Evolutionary conservation across 2,329 filamentous ascomycete genomes (phyloP), one percentile per base, ranked within the genome.

Genomic region (Penicillium polonicum): DNA sequence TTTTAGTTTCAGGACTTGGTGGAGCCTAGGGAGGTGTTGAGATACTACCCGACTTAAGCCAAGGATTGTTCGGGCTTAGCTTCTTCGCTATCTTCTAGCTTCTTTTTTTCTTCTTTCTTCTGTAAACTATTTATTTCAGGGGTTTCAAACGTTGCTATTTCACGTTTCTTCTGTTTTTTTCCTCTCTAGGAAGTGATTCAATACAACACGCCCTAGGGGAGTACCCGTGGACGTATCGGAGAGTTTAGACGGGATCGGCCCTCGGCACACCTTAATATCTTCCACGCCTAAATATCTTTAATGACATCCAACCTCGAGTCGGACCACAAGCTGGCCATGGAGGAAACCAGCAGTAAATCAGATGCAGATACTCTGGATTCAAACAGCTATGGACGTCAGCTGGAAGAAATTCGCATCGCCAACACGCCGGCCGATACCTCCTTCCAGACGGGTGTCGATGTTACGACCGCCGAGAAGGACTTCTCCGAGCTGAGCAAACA

Each of bases 381-480:
- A 13, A 58, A 57, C 46, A 65, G 60, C 55, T 72, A 72, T 63
- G 72, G 74, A 41, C 62, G 62, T 17, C 58, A 60, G 31, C 63
- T 68, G n/a, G 72, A 74, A 59, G 64, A 68, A 43, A 25, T 70
- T 45, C 64, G 68, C n/a, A 68, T 66, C 25, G 54, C 66, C 21
- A 72, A 75, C 44, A 67, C 70, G 4, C 67, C 72, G 44, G 72
- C 70, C 7, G 58, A 74, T 25, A 65, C 70, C 3, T 71, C 69
- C 10, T 66, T 70, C 29, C 62, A 72, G 61, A 64, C 66, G 67
- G 68, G 80, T 62, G 70, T 80, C 69, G 65, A 78, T 73, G 66
- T 82, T 70, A 68, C 82, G 74, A 68, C 72, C 69, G 68, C 79
- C 61, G 68, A 82, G 69, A 67, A 76, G 65, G 70, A 80, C 56